Conservation (phyloP, 1,284 basidiomycete genomes). For the Irpex sp. region DNA sequence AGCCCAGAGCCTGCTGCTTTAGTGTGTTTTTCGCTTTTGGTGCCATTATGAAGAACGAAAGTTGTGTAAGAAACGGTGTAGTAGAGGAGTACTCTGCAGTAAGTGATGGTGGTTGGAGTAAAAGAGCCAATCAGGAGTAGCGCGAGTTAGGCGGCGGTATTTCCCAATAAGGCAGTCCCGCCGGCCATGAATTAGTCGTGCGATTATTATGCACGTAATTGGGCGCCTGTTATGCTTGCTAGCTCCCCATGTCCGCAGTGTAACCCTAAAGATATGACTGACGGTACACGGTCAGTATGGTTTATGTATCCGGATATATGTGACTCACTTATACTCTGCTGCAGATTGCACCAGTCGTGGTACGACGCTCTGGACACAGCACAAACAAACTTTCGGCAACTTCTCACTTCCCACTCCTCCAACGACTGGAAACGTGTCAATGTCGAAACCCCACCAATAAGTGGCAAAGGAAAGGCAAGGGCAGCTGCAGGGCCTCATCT, state of each 20-base stretch:
- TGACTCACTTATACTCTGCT: not conserved
- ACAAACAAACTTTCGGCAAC: slow-evolving; percentile 65
- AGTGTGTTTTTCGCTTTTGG: not conserved
- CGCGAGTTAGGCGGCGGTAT: not conserved
- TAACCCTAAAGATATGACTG: slow-evolving; percentile 25
- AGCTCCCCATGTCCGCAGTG: not conserved
- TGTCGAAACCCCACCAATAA: slow-evolving; percentile 35
- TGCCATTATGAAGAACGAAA: not conserved
- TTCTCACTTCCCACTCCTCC: slow-evolving; percentile 60
- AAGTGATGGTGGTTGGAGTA: not conserved
- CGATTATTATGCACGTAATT: not conserved
- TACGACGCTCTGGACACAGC: slow-evolving; percentile 65
- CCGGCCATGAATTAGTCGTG: not conserved
- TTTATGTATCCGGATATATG: not conserved
- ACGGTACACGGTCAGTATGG: slow-evolving; percentile 35
- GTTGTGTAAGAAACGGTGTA: not conserved
- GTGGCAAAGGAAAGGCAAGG: slow-evolving; percentile 59
- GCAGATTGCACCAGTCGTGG: slow-evolving; percentile 74
- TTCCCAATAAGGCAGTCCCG: not conserved
- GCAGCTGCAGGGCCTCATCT: slow-evolving; percentile 51
- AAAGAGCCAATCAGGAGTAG: not conserved
- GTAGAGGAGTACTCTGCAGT: not conserved
- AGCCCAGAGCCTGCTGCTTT: not conserved
- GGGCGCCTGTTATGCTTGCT: not conserved
- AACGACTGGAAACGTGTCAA: slow-evolving; percentile 71